Base-by-base conservation (phyloP, 2,329 filamentous ascomycete genomes). In the Graphilbum fragrans region DNA sequence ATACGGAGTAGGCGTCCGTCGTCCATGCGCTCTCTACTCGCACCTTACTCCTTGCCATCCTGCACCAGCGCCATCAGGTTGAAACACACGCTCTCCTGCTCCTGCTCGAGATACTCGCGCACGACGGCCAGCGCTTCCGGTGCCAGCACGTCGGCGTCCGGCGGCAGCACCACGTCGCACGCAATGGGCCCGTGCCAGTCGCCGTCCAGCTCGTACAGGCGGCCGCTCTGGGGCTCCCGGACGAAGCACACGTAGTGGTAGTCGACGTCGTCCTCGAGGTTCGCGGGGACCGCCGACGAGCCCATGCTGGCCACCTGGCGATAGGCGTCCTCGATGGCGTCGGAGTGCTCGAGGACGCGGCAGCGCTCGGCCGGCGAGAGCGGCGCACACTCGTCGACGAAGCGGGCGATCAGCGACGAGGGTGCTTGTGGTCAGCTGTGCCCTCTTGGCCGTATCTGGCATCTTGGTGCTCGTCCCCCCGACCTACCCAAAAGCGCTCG, bases 201-300 rank as follows among this genome's bases (percentile, higher is more conserved):
- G 1, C 86, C 86, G 60, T 93, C 86, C 53, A 93, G 60, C 63
- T 93, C 86, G 77, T 82, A 93, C 36, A 92, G 55, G 41, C 66
- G 66, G 7, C 72, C 69, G 41, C 80, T 73, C 50, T 72, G 67
- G 4, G 64, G 65, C 60, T 82, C 86, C n/a, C n/a, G n/a, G 38
- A 88, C 78, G 55, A 88, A 92, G 35, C 82, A 82, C 33, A 93
- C 80, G 52, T 86, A 93, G 57, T 93, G 86, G 47, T 86, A 66
- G 35, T 83, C 81, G 1, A 77, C 65, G 36, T 44, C 41, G 2
- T 19, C 37, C 9, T 74, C 75, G 11, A 80, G 72, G 18, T 49
- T 51, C 18, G 63, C 54, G 2, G 82, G 81, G 1, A 82, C 72
- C 16, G 58, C 58, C 0, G 82, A 84, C 53, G 86, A 81, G 1